phyloP scores from a whole-genome alignment of 2,329 filamentous ascomycete genomes.

The Pseudocercospora cruenta region DNA sequence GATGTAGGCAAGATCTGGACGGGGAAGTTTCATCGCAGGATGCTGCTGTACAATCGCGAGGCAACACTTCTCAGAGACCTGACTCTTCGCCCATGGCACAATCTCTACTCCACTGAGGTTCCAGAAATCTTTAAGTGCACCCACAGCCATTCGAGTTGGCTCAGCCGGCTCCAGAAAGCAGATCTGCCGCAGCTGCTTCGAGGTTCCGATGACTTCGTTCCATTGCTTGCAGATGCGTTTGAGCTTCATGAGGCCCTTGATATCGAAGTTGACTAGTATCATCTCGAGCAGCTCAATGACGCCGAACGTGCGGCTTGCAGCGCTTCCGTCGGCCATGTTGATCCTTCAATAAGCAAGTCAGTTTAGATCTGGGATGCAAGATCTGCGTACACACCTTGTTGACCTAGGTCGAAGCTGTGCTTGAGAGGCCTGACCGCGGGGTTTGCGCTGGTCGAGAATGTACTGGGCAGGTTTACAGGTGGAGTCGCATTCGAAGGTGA shows the following conservation, averaged over 20 bases:
- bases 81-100: neutral
- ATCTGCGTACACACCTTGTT: neutral
- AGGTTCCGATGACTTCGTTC: neutral
- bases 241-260: neutral
- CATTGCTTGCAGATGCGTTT: neutral
- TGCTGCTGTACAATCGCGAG: neutral
- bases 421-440: neutral
- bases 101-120: neutral
- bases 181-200: neutral
- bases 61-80: neutral
- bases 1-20: no score
- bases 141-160: neutral
- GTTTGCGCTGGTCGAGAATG: neutral
- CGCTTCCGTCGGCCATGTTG: neutral
- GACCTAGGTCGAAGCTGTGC: neutral
- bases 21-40: neutral
- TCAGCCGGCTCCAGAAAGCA: neutral
- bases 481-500: neutral
- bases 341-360: neutral
- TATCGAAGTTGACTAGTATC: neutral
- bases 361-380: no score
- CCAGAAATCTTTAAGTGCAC: neutral
- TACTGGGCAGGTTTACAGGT: neutral
- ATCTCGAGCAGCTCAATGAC: neutral
- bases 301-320: neutral